These are phyloP conservation scores for Zasmidium citrigriseum DNA, from an alignment of 2,329 filamentous ascomycete species.

Conservation along the genomic window DNA sequence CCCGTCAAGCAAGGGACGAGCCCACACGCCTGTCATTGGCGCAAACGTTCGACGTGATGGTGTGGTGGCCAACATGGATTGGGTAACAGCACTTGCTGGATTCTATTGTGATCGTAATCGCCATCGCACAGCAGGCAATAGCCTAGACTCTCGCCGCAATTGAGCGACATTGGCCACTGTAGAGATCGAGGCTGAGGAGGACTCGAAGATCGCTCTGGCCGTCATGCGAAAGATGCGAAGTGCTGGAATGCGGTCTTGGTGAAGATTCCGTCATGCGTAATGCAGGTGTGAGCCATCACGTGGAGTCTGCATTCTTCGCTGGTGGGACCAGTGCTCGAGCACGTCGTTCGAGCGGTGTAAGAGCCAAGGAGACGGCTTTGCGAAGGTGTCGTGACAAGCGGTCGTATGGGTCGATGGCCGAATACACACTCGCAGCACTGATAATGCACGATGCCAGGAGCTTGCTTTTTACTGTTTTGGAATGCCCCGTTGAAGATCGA, in stretches of 20 bases:
- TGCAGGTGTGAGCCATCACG: slow-evolving; percentile 5
- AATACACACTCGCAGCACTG: not conserved
- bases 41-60: not conserved
- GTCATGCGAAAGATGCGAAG: not conserved
- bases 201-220: not conserved
- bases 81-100: slow-evolving; percentile 1
- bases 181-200: not conserved
- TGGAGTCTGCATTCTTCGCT: slow-evolving; percentile 2
- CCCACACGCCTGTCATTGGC: slow-evolving; percentile 9
- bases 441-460: not conserved
- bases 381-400: not conserved
- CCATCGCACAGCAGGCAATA: slow-evolving; percentile 6
- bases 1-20: slow-evolving; percentile 7
- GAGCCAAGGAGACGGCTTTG: not conserved
- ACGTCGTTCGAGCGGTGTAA: not conserved
- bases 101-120: not conserved
- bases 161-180: not conserved
- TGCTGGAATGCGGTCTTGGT: not conserved
- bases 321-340: slow-evolving; percentile 1
- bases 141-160: not conserved
- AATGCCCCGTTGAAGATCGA: too few species aligned
- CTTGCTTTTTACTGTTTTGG: too few species aligned
- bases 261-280: not conserved
- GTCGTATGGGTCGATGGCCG: not conserved
- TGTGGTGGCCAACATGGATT: not conserved